Base-by-base conservation (phyloP, 202 grass and related monocot species). In the Thinopyrum obtusiflorum region DNA sequence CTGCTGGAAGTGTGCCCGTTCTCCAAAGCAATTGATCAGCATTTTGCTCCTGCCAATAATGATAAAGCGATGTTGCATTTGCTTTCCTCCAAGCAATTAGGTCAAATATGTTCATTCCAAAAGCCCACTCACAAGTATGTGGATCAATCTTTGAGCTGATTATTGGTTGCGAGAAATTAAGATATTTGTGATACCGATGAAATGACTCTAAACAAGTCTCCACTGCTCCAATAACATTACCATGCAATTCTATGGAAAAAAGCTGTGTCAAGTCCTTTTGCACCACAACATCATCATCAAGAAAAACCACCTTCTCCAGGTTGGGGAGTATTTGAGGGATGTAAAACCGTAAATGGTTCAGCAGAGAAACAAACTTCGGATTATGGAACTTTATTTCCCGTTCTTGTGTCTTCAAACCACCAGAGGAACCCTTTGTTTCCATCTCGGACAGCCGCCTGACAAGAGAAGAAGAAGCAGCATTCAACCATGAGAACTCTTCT, bases 71-170 rank as follows among this genome's bases (percentile, higher is more conserved):
- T 20, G 97, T 99, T 10, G 87, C 83, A 35, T 99, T 89, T 64
- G 76, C 88, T 77, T 97, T 99, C 85, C 85, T 99, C 97, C 93
- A 99, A 67, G 93, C 88, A 82, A 99, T 99, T 24, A 99, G 85
- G 82, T 99, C 93, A 87, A 99, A 97, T 63, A 99, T 94, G 77
- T 99, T 99, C 90, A 99, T 92, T 78, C 97, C 93, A 90, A 99
- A 97, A 83, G 97, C 97, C 97, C 97, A 97, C 42, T 93, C 97
- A 85, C 97, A 99, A 61, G 97, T 75, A 84, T 99, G 83, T 40
- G 92, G 97, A 84, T 99, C 97, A 57, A 99, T 94, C 68, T 93
- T 99, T 42, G 97, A 94, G 81, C 88, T 94, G 81, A 99, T 88
- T 20, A 85, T 78, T 28, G 88, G 88, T 76, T 97, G 84, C 0